A percentile compares a stretch with the other conserved stretches of the same genome.
Evolutionary conservation across 2,329 filamentous ascomycete genomes (phyloP).

Genomic region (Neophaeococcomyces aloes): DNA sequence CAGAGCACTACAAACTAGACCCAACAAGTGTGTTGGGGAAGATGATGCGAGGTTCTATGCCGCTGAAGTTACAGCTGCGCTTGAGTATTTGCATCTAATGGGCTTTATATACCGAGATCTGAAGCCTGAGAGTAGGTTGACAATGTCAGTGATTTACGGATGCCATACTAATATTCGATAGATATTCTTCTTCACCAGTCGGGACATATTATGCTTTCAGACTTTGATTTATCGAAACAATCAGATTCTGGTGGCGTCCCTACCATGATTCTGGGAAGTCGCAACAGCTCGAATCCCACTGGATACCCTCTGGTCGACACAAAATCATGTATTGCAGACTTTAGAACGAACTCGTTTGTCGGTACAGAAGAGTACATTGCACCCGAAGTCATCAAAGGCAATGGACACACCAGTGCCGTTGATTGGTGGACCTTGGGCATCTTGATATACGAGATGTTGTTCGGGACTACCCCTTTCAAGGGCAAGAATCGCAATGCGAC

Average conservation of each 20-base stretch:
- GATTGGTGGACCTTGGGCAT: constrained; percentile 99
- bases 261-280: constrained; percentile 85
- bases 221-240: constrained; percentile 97
- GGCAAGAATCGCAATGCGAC: constrained; percentile 98
- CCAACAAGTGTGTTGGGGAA: constrained; percentile 93
- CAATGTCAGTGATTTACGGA: not conserved
- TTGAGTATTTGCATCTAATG: constrained; percentile 97
- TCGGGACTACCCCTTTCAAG: constrained; percentile 97
- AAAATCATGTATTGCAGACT: constrained; percentile 95
- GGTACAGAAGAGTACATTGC: constrained; percentile 99
- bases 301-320: constrained; percentile 96
- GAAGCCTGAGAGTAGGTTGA: constrained; percentile 80
- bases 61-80: constrained; percentile 87
- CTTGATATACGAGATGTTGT: constrained; percentile 97
- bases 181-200: constrained; percentile 97
- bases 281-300: constrained; percentile 73
- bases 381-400: constrained; percentile 96
- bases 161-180: constrained; percentile 39
- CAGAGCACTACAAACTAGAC: constrained; percentile 85
- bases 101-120: constrained; percentile 97
- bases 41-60: constrained; percentile 96
- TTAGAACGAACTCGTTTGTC: constrained; percentile 96
- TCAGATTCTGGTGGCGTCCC: constrained; percentile 91
- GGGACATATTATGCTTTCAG: constrained; percentile 99
- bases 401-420: constrained; percentile 93